Base-by-base conservation (phyloP, 2,329 filamentous ascomycete genomes). In the Penicillium polonicum region DNA sequence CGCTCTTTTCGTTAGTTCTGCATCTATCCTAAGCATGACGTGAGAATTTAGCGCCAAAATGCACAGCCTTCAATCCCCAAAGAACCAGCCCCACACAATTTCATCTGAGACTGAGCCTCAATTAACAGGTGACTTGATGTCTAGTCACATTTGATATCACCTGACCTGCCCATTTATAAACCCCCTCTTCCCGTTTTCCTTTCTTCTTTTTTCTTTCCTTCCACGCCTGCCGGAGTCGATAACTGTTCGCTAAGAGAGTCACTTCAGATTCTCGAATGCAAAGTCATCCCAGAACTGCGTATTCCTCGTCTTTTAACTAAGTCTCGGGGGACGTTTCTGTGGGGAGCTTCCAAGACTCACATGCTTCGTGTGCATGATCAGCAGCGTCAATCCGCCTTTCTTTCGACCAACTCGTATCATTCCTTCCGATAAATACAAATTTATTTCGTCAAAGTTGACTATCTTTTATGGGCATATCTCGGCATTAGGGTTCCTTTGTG, bases 291-390 rank as follows among this genome's bases (percentile, higher is more conserved):
- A 65, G 65, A 62, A 62, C 57, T 58, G 61, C 50, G 67, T 68
- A 65, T 68, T 65, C 61, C 65, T 48, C 64, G 61, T 66, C 66
- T 70, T 68, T 69, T 67, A 55, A 68, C 62, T 66, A 73, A 67
- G 68, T 59, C 65, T 60, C 63, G 61, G 62, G 63, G 64, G 63
- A 66, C 64, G 68, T 70, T 70, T 72, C 61, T 68, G 69, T 65
- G 66, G 70, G 76, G 76, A 76, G 75, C 79, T 83, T 83, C 80
- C 79, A 77, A 77, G 80, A 79, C 62, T 65, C 63, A 60, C 62
- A 72, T 70, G 75, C 79, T 81, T 76, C 78, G 76, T 74, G 77
- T 79, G 80, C 80, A 79, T 82, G 80, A 81, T 75, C 70, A 66
- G 70, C 73, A 77, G 76, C 76, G 77, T 79, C 76, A 70, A 65